A percentile compares a stretch with the other conserved stretches of the same genome.
Conservation (phyloP, 805 yeast species). For the Ogataea sp. region DNA sequence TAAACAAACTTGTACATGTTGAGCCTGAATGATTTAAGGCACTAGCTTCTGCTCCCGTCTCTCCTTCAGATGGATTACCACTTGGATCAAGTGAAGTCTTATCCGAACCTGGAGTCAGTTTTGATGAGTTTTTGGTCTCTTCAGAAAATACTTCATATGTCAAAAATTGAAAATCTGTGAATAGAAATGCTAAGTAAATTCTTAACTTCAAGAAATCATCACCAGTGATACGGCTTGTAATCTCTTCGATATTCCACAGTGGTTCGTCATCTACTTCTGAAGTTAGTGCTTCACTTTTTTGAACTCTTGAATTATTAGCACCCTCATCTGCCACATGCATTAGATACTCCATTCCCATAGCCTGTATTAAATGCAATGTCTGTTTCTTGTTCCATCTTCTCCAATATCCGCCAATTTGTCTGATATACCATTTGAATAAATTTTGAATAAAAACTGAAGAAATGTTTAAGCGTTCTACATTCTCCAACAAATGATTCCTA, state of each 20-base stretch:
- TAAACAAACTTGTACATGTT: constrained; percentile 27
- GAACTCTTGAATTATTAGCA: constrained; percentile 1
- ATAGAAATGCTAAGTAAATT: constrained; percentile 54
- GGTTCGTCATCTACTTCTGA: neutral
- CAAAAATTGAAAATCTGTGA: constrained; percentile 57
- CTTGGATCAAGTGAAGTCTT: neutral
- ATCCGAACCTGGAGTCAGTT: neutral
- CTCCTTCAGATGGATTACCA: neutral
- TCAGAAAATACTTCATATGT: constrained; percentile 14
- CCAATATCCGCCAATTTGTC: constrained; percentile 80
- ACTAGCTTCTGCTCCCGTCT: neutral
- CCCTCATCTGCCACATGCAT: constrained; percentile 3
- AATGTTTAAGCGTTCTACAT: constrained; percentile 38
- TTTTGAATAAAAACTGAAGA: constrained; percentile 27
- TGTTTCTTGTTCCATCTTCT: constrained; percentile 52
- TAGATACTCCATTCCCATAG: constrained; percentile 11
- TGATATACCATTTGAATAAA: constrained; percentile 46
- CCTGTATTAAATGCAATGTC: constrained; percentile 12
- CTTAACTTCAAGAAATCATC: constrained; percentile 55
- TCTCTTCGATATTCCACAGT: constrained; percentile 8
- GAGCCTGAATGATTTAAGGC: constrained; percentile 24
- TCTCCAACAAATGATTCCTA: constrained; percentile 40
- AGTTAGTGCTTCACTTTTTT: neutral
- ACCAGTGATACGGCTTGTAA: constrained; percentile 7
- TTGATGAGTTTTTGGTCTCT: constrained; percentile 1